These are phyloP conservation scores for Coccinonectria pachysandricola DNA, from an alignment of 2,329 filamentous ascomycete genomes.

Conservation along the genomic window DNA sequence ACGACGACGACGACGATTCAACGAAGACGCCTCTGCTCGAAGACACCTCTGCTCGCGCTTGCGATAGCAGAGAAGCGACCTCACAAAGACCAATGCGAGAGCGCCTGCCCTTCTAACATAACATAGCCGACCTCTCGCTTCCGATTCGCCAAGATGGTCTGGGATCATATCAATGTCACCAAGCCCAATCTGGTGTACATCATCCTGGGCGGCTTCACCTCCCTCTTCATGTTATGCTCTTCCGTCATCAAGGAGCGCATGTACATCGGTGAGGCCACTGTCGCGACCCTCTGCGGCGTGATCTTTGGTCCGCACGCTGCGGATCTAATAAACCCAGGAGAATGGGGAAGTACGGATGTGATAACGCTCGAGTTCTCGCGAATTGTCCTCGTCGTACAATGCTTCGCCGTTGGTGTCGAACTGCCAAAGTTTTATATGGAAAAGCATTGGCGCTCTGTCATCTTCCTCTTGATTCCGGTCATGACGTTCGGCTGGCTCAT, in stretches of 20 bases:
- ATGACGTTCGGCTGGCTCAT: conserved; percentile 96
- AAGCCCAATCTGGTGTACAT: conserved; percentile 97
- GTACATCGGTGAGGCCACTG: conserved; percentile 97
- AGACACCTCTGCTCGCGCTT: no score
- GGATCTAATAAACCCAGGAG: conserved; percentile 63
- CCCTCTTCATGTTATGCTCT: conserved; percentile 95
- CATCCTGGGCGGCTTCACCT: conserved; percentile 95
- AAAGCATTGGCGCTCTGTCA: conserved; percentile 87
- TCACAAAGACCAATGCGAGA: no score
- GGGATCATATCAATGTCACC: conserved; percentile 76
- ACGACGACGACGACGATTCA: conserved; percentile 2
- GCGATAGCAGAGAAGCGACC: no score
- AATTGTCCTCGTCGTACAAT: conserved; percentile 83
- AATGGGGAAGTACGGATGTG: conserved; percentile 77
- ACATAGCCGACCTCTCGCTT: conserved; percentile 1
- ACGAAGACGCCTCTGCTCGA: no score
- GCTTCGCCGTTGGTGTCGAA: conserved; percentile 85
- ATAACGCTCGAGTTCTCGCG: conserved; percentile 84
- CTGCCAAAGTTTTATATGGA: conserved; percentile 96
- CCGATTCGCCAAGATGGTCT: conserved; percentile 52
- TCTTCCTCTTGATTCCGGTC: conserved; percentile 79
- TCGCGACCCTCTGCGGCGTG: conserved; percentile 78
- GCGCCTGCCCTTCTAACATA: no score
- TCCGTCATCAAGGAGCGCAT: conserved; percentile 96
- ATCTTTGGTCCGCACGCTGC: conserved; percentile 82